Conservation (phyloP, 1,284 basidiomycete species). For the Flammula alnicola region DNA sequence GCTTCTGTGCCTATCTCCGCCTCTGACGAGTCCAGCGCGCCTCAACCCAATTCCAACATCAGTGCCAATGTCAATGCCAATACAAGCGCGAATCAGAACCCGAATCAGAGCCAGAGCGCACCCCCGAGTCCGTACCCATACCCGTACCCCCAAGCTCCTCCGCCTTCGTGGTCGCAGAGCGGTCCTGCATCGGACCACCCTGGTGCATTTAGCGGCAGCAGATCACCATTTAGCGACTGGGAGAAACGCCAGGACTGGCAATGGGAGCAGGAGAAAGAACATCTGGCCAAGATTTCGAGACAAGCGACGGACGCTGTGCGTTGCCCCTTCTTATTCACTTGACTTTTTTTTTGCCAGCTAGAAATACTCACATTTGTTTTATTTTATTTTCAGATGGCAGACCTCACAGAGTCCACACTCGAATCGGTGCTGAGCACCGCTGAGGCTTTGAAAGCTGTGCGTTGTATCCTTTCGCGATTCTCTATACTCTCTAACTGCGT, state of each 20-base stretch:
- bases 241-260: constrained; percentile 13
- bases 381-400: constrained; percentile 50
- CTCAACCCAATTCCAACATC: too few relatives aligned
- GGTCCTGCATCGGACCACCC: not conserved
- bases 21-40: too few relatives aligned
- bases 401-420: constrained; percentile 72
- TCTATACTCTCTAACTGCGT: not conserved
- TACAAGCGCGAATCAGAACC: too few relatives aligned
- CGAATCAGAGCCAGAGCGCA: too few relatives aligned
- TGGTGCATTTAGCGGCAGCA: not conserved
- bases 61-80: too few relatives aligned
- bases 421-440: constrained; percentile 60
- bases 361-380: not conserved
- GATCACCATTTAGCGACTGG: constrained; percentile 13
- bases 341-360: not conserved
- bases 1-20: too few relatives aligned
- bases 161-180: too few relatives aligned
- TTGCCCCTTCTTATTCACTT: constrained; percentile 16
- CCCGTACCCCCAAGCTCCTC: too few relatives aligned
- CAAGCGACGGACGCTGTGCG: constrained; percentile 62
- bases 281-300: constrained; percentile 47
- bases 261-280: constrained; percentile 24
- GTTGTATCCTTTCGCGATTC: constrained; percentile 31
- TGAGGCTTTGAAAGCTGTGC: constrained; percentile 62
- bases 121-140: too few relatives aligned